Evolutionary conservation across 768 basidiomycete species (phyloP).

Genomic region (Trametes cubensis): DNA sequence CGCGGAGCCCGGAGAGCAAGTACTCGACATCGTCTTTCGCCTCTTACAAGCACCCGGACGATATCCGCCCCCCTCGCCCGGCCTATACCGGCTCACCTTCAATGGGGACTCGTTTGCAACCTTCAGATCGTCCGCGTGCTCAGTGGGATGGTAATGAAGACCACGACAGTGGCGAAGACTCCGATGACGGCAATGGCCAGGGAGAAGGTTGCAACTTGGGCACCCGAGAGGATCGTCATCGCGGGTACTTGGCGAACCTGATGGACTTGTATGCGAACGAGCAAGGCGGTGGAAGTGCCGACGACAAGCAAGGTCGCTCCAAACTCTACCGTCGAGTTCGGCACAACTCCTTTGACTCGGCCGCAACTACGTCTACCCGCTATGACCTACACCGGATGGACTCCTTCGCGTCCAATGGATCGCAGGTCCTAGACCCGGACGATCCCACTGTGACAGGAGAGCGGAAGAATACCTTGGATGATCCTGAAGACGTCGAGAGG

Average conservation of each 20-base stretch:
- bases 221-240: slow-evolving; percentile 36
- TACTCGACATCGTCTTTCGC: slow-evolving; percentile 51
- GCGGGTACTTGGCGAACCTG: slow-evolving; percentile 53
- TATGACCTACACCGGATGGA: slow-evolving; percentile 38
- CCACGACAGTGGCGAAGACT: slow-evolving; percentile 34
- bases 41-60: slow-evolving; percentile 63
- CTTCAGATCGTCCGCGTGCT: slow-evolving; percentile 30
- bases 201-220: slow-evolving; percentile 28
- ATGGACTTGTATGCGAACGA: slow-evolving; percentile 53
- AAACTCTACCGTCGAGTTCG: slow-evolving; percentile 19
- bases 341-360: slow-evolving; percentile 30
- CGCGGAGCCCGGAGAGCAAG: slow-evolving; percentile 24
- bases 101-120: slow-evolving; percentile 51
- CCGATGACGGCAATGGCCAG: slow-evolving; percentile 38
- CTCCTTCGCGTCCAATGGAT: slow-evolving; percentile 47
- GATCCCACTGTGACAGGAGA: slow-evolving; percentile 71
- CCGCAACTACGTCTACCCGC: slow-evolving; percentile 4
- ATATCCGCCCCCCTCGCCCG: slow-evolving; percentile 55
- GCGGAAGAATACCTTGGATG: slow-evolving; percentile 50
- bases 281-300: slow-evolving; percentile 24
- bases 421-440: slow-evolving; percentile 66
- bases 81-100: slow-evolving; percentile 35
- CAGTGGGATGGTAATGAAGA: slow-evolving; percentile 27
- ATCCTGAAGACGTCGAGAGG: slow-evolving; percentile 63
- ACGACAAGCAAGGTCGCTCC: not conserved